Conservation (phyloP, 495 filamentous ascomycete genomes). For the Letharia lupina region DNA sequence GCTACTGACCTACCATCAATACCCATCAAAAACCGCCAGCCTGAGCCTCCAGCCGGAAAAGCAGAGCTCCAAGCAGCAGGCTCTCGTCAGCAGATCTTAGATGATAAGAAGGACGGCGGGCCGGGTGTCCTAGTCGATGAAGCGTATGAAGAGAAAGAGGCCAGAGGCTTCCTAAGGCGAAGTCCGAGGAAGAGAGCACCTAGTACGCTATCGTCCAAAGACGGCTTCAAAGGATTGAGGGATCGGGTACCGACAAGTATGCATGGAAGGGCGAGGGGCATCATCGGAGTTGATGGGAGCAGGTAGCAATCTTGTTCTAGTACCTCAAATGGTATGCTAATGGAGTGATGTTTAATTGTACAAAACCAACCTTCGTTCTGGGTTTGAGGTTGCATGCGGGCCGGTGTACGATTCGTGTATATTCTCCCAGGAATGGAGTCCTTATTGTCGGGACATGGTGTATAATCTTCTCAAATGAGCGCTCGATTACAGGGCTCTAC, state of each 20-base stretch:
- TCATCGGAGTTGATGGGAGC: constrained; percentile 20
- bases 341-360: constrained; percentile 5
- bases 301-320: constrained; percentile 6
- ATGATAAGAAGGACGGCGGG: constrained; percentile 23
- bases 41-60: constrained; percentile 24
- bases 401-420: background rate
- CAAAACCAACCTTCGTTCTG: constrained; percentile 10
- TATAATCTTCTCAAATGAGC: background rate
- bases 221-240: constrained; percentile 24
- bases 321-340: background rate
- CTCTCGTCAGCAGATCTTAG: constrained; percentile 27
- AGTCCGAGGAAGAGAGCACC: constrained; percentile 19
- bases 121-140: constrained; percentile 20
- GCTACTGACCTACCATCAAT: constrained; percentile 17
- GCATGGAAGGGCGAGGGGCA: constrained; percentile 22
- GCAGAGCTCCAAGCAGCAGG: constrained; percentile 25
- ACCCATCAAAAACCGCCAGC: constrained; percentile 12
- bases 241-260: constrained; percentile 24
- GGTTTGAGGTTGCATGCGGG: background rate
- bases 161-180: constrained; percentile 11
- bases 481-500: background rate
- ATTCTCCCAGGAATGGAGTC: background rate
- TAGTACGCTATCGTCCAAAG: constrained; percentile 20
- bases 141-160: constrained; percentile 24
- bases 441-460: background rate